Conservation (phyloP, 2,329 filamentous ascomycete genomes). For the Xylaria sp. region DNA sequence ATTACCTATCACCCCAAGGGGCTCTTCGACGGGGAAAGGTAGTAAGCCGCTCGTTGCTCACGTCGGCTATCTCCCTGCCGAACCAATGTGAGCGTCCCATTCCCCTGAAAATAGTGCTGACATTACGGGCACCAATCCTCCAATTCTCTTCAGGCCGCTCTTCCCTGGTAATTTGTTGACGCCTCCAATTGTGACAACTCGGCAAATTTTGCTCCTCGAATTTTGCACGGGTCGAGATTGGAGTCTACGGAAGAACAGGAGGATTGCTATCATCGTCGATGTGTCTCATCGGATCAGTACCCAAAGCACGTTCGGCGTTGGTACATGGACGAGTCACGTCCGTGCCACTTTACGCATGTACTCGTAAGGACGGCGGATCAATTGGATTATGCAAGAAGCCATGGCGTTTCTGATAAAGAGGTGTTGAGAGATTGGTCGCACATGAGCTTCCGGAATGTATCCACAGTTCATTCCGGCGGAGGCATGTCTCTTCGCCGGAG, state of each 20-base stretch:
- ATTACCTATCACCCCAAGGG: background rate
- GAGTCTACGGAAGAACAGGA: background rate
- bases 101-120: background rate
- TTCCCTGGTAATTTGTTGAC: background rate
- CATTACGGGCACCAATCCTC: background rate
- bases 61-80: constrained; percentile 3
- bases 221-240: no score
- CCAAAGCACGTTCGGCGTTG: background rate
- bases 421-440: background rate
- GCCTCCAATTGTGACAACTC: background rate
- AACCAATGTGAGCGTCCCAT: background rate
- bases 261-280: background rate
- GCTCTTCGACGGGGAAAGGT: background rate
- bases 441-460: background rate
- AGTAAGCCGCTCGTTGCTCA: constrained; percentile 11
- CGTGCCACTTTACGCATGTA: background rate
- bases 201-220: background rate
- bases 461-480: background rate
- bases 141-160: background rate
- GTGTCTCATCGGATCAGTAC: background rate
- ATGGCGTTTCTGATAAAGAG: background rate
- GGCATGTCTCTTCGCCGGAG: background rate
- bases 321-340: background rate
- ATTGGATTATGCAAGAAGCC: background rate
- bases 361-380: background rate